phyloP scores from a whole-genome alignment of 306 rosid genomes.

The Gastrolobium bilobum region DNA sequence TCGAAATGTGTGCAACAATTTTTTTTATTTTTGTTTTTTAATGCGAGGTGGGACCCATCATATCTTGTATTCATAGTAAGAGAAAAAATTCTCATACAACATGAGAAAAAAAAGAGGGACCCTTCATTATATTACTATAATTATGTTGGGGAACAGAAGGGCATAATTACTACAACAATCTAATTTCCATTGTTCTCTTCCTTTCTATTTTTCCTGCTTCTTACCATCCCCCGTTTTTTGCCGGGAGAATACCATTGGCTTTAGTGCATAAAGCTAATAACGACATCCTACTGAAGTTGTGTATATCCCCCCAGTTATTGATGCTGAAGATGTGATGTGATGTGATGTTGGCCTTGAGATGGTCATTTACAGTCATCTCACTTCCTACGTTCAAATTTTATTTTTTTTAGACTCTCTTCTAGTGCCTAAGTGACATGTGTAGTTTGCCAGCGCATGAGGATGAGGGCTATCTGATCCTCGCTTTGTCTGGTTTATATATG shows the following conservation, averaged over 20 bases:
- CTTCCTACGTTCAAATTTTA: background rate
- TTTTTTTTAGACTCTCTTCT: background rate
- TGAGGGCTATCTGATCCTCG: background rate
- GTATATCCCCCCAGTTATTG: background rate
- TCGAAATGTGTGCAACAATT: too few relatives aligned
- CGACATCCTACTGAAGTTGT: background rate
- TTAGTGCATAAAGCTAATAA: conserved; percentile 14
- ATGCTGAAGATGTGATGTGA: conserved; percentile 13
- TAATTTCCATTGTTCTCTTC: conserved; percentile 6
- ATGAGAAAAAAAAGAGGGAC: too few relatives aligned
- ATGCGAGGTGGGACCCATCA: too few relatives aligned
- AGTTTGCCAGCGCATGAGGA: background rate
- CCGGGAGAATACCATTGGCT: background rate
- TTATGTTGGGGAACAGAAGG: conserved; percentile 30
- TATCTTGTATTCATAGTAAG: too few relatives aligned
- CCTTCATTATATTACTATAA: conserved; percentile 42
- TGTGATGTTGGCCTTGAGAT: background rate
- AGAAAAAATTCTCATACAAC: too few relatives aligned
- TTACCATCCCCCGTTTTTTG: background rate
- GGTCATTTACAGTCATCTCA: conserved; percentile 20
- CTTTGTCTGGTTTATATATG: background rate
- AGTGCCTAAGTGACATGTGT: background rate
- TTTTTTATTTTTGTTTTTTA: too few relatives aligned
- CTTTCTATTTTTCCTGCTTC: background rate
- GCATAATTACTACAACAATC: conserved; percentile 27